Base-by-base conservation (phyloP, 352 stramenopile genomes). In the Pythium phragmiticola region DNA sequence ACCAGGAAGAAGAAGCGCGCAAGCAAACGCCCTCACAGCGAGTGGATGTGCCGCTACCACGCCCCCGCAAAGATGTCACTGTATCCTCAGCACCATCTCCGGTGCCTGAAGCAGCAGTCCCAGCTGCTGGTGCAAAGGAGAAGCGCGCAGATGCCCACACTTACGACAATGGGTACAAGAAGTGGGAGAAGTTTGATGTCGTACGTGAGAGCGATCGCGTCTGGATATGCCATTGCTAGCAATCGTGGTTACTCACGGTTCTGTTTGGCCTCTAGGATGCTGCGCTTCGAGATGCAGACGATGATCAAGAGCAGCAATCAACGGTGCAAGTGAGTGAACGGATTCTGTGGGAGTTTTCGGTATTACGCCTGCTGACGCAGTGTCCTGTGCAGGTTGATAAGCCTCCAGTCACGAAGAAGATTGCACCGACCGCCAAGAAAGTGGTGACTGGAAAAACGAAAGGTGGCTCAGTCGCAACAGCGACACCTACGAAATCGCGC, bases 101-200 rank as follows among this genome's bases (percentile, higher is more conserved):
- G 60, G 45, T 23, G 13, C 17, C 21, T 16, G n/a, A 26, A 19
- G 4, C 41, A 9, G 2, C n/a, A 60, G 33, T 17, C 8, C 3
- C 36, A 23, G 36, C 4, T 5, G 23, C 0, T 33, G 43, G 26
- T 8, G 17, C 17, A 8, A 43, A n/a, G 28, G 26, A 21, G 30
- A 86, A 82, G 51, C 47, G 65, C 11, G 66, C 77, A 7, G 86
- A 88, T 50, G 74, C 72, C 6, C 90, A 97, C 47, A 95, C 87
- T 30, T 89, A 97, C 62, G 87, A 96, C 58, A 94, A 94, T 65
- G 88, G 88, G 41, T 97, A 97, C 73, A 80, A 90, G 42, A 90
- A 92, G 46, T 97, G 89, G 90, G 85, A 89, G 23, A 87, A 79
- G 36, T 97, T 97, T 57, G 88, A 97, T 41, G 84, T 92, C 53